Evolutionary conservation across 768 basidiomycete genomes (phyloP).

Genomic region (Suillus alpinus): DNA sequence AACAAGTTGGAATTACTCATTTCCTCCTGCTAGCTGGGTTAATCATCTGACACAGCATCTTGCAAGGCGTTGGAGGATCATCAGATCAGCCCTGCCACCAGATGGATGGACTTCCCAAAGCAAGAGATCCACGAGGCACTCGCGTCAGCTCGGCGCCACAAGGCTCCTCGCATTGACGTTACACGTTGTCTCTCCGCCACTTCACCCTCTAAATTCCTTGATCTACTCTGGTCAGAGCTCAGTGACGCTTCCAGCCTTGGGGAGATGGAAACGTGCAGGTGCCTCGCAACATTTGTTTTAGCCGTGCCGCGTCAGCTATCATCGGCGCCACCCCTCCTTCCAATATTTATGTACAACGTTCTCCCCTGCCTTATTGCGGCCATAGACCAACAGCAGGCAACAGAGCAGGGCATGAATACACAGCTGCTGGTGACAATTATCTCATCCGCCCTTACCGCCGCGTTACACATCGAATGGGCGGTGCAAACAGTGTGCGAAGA

Average conservation of each 20-base stretch:
- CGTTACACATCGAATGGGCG: conserved; percentile 71
- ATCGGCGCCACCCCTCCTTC: conserved; percentile 60
- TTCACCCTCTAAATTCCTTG: conserved; percentile 60
- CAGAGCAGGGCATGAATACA: conserved; percentile 52
- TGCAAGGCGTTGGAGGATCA: conserved; percentile 16
- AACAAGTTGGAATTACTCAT: not conserved
- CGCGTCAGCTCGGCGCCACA: conserved; percentile 54
- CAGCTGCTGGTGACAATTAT: conserved; percentile 68
- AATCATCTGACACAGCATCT: conserved; percentile 12
- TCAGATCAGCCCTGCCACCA: conserved; percentile 25
- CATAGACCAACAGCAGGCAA: conserved; percentile 52
- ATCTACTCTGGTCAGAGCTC: conserved; percentile 68
- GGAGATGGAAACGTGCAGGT: conserved; percentile 59
- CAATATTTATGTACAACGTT: conserved; percentile 69
- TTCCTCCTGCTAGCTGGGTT: not conserved
- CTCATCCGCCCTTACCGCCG: conserved; percentile 62
- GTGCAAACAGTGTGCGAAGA: conserved; percentile 52
- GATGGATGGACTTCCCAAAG: conserved; percentile 54
- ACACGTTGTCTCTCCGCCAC: conserved; percentile 59
- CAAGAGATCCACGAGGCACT: conserved; percentile 59
- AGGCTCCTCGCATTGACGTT: conserved; percentile 63
- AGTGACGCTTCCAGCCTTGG: conserved; percentile 49
- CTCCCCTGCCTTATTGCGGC: conserved; percentile 54
- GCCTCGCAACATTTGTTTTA: conserved; percentile 67
- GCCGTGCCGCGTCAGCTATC: conserved; percentile 52